Base-by-base conservation (phyloP, 2,329 filamentous ascomycete species). In the Epichloe baconii region DNA sequence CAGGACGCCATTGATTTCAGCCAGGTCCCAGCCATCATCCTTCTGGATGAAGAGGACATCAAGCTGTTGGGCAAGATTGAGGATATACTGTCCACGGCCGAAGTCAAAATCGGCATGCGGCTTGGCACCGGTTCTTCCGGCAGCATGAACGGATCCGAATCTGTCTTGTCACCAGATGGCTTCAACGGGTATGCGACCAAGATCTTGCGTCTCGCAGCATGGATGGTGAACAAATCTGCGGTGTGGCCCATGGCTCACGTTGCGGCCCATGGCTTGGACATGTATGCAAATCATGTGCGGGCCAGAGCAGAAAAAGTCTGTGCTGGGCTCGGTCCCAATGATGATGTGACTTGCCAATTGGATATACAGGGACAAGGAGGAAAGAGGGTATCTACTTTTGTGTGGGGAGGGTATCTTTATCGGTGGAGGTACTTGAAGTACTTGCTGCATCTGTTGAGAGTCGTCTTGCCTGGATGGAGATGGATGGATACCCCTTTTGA, bases 31-130 rank as follows among this genome's bases (percentile, higher is more conserved):
- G 88, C 84, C 2, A 85, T 95, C 52, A 88, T 96, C 80, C 77
- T 96, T 4, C 75, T 97, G 1, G 90, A 96, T 61, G 87, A 93
- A 17, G 91, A 97, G 62, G 91, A 98, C 58, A 78, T 86, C 57
- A 91, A 91, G 66, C 74, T 97, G 2, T 71, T 97, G 6, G 76
- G 79, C 44, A 95, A 94, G 69, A 82, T 96, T 23, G 79, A 86
- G 57, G 84, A 88, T 55, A 84, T 97, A 10, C 70, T 96, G 41
- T 72, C 77, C 37, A 85, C 80, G 55, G 82, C 88, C 10, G 88
- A 95, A 64, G 74, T 80, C 61, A 95, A 95, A 68, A 82, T 95
- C 72, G 82, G 78, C 51, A 41, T 48, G 35, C 50, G 36, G 3
- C 15, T 45, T 6, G 35, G 35, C 15, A 8, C 40, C 21, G 21